A percentile compares a stretch with the other conserved stretches of the same genome.
Conservation (phyloP, 148 eudicot species). For the Diospyros lotus region DNA sequence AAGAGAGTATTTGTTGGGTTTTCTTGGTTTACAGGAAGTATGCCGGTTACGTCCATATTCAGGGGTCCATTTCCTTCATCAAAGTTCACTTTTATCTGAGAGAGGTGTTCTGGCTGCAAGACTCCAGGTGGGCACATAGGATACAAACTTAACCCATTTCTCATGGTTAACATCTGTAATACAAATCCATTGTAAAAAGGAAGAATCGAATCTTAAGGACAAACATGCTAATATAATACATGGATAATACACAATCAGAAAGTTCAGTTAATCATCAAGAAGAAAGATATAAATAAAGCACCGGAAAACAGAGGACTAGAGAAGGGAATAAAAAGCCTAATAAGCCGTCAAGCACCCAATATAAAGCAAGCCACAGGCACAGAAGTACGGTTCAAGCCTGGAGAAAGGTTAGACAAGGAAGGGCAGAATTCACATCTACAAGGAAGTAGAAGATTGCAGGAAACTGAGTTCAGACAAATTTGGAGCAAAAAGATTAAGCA, state of each 20-base stretch:
- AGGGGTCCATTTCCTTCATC: constrained; percentile 25
- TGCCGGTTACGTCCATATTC: constrained; percentile 17
- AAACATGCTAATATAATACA: neutral
- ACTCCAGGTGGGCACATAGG: constrained; percentile 64
- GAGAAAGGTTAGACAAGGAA: neutral
- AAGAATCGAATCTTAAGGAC: neutral
- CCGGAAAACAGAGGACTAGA: too few relatives aligned
- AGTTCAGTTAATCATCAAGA: neutral
- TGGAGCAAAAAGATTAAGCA: neutral
- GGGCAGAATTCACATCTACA: neutral
- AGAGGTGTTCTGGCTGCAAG: constrained; percentile 43
- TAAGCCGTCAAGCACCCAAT: neutral
- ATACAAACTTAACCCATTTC: constrained; percentile 73
- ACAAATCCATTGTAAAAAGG: neutral
- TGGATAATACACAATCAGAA: neutral
- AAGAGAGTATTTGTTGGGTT: constrained; percentile 19
- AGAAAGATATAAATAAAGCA: neutral
- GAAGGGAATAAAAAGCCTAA: neutral
- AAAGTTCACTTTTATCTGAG: constrained; percentile 42
- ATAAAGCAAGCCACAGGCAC: neutral
- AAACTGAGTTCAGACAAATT: neutral
- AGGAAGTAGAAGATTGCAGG: neutral
- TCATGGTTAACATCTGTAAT: constrained; percentile 75
- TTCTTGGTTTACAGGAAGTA: constrained; percentile 26
- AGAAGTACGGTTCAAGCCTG: neutral